Percentiles rank a stretch among this genome's conserved stretches.
Evolutionary conservation across 106 monocot species (phyloP).

Genomic region (Allium cepa): DNA sequence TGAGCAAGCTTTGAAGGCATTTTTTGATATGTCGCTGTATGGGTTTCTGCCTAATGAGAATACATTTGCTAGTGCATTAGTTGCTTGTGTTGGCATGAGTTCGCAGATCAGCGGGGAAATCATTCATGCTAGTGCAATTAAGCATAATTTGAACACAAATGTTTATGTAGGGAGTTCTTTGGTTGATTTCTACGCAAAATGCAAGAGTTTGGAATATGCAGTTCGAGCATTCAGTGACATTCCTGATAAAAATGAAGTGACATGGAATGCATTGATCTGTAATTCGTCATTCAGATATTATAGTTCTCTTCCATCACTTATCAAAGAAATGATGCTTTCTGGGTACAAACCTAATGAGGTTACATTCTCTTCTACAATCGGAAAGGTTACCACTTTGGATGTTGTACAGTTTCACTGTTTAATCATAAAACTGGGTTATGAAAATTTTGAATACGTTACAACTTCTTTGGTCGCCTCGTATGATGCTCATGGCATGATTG

Average conservation of each 20-base stretch:
- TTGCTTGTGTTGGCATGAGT: constrained; percentile 21
- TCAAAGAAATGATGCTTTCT: constrained; percentile 47
- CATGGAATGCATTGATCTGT: constrained; percentile 57
- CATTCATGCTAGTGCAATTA: constrained; percentile 61
- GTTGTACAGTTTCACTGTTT: constrained; percentile 54
- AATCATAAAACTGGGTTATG: constrained; percentile 52
- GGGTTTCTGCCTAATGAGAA: constrained; percentile 40
- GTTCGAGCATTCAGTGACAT: constrained; percentile 12
- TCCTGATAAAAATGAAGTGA: constrained; percentile 30
- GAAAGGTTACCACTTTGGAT: constrained; percentile 19
- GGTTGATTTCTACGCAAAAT: constrained; percentile 47
- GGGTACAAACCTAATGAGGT: constrained; percentile 47
- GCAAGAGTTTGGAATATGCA: constrained; percentile 20
- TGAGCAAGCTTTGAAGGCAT: constrained; percentile 33
- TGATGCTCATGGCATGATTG: constrained; percentile 21
- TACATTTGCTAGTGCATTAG: constrained; percentile 36
- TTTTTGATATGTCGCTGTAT: constrained; percentile 30
- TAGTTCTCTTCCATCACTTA: constrained; percentile 9
- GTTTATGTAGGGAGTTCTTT: constrained; percentile 41
- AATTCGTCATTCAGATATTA: constrained; percentile 13
- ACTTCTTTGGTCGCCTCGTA: constrained; percentile 52
- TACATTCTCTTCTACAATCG: constrained; percentile 58
- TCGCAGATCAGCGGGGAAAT: constrained; percentile 22
- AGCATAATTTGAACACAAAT: constrained; percentile 27
- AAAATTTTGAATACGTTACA: constrained; percentile 34